Evolutionary conservation across 441 rosid species (phyloP).

Genomic region (Bocquillonia castaneifolia): DNA sequence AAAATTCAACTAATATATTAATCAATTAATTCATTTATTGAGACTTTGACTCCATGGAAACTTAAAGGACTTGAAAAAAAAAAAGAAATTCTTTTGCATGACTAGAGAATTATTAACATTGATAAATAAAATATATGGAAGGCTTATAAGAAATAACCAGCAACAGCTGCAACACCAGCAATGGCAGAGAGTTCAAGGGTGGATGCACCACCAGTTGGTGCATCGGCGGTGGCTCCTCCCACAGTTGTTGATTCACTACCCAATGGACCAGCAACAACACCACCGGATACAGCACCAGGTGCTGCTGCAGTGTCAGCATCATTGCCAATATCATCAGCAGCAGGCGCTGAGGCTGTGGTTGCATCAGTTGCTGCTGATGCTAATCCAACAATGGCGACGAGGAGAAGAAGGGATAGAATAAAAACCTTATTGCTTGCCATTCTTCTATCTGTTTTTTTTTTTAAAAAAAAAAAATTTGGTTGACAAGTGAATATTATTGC

Average conservation of each 20-base stretch:
- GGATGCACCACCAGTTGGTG: constrained; percentile 15
- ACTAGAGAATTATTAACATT: too few relatives aligned
- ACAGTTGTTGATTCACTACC: constrained; percentile 14
- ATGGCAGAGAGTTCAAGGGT: constrained; percentile 15
- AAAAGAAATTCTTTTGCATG: too few relatives aligned
- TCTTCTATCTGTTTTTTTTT: neutral
- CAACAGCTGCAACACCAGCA: constrained; percentile 18
- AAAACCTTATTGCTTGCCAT: constrained; percentile 44
- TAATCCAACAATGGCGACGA: constrained; percentile 47
- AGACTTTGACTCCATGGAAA: too few relatives aligned
- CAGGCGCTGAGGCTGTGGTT: constrained; percentile 26
- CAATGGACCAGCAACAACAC: constrained; percentile 17
- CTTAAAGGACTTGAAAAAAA: too few relatives aligned
- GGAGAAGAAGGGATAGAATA: constrained; percentile 35
- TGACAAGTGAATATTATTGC: too few relatives aligned
- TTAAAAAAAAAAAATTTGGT: neutral
- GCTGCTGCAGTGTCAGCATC: constrained; percentile 25
- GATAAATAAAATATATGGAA: neutral
- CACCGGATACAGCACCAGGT: constrained; percentile 30
- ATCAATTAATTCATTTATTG: too few relatives aligned
- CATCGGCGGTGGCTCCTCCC: constrained; percentile 13
- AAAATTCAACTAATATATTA: too few relatives aligned
- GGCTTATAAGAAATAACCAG: constrained; percentile 24
- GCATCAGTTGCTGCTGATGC: constrained; percentile 38
- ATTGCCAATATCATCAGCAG: constrained; percentile 26